Evolutionary conservation across 1,284 basidiomycete species (phyloP), one percentile per base, ranked within the genome.

Genomic region (Cerioporus squamosus): DNA sequence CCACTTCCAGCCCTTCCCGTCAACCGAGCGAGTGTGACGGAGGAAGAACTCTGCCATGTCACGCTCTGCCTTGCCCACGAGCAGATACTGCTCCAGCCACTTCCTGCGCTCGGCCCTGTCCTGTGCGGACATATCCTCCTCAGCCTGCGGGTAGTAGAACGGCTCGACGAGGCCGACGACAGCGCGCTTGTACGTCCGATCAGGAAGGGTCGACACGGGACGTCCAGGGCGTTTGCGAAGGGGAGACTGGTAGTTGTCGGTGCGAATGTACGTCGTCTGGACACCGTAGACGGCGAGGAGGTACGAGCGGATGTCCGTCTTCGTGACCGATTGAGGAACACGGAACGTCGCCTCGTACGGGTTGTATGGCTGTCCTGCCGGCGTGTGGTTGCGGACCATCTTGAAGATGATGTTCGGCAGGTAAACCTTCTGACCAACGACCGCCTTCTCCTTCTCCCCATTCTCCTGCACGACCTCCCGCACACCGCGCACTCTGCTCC

Each of bases 311-410:
- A 98, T 79, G 75, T 95, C 94, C 62, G 90, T 93, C 78, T 98
- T 98, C 56, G 94, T 97, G 76, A 97, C 82, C 52, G 86, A 87
- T 57, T 87, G 88, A 1, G 91, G 86, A 43, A 97, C 84, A 57
- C 94, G 91, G 81, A 98, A 97, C 1, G 96, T 98, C 7, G 95
- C 95, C 73, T 95, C 91, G 78, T 90, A 95, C 1, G 95, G 92
- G 66, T 98, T 97, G 81, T 98, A 98, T 5, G 93, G 80, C 68
- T 92, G 76, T 0, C 91, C 93, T 2, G 78, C 75, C 0, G 83
- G 86, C 0, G 94, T 95, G 68, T 89, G 76, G 75, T 98, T 98
- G 40, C 93, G 87, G 45, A 97, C 87, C 54, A 98, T 81, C 56
- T 86, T 84, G 74, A 97, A 88, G 62, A 90, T 75, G 67, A 92